Base-by-base conservation (phyloP, 2,329 filamentous ascomycete genomes). In the Cucurbitaria berberidis region DNA sequence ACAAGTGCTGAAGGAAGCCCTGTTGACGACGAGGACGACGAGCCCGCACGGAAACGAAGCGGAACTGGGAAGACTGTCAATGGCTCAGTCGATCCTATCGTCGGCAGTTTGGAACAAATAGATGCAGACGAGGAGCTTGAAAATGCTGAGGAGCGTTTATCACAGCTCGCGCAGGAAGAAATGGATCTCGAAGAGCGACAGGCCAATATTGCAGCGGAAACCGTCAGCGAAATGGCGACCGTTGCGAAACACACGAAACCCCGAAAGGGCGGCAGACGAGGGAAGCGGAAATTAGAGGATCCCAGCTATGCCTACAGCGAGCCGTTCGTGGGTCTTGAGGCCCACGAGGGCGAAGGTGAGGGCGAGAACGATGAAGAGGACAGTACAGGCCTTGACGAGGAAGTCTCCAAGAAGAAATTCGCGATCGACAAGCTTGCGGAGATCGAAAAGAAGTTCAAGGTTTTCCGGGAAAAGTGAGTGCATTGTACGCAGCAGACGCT, bases 401-500 rank as follows among this genome's bases (percentile, higher is more conserved):
- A 77, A 57, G 90, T 90, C 60, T 85, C 90, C 67, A 87, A 86
- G 69, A 95, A 93, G 77, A 87, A 87, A 68, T 84, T 85, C 29
- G 93, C 93, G 0, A 88, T 93, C 69, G 90, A 92, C 50, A 86
- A 91, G 62, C 83, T 97, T 64, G 82, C 86, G 16, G 84, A 85
- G 16, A 89, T 99, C 38, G 93, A 98, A 72, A 89, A 89, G 73
- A 90, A 95, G 70, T 99, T 99, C 77, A 86, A 88, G 53, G 84
- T 89, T 16, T 90, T 98, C 69, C 86, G 92, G 67, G 92, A 92
- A 60, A 88, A 86, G 88, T 90, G 72, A 65, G 82, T 76, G 42
- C 27, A 16, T n/a, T 21, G 4, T 19, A 15, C 18, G 18, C 22
- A 22, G 10, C 32, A 24, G 10, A 2, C 13, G 16, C 16, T 26